Base-by-base conservation (phyloP, 2,329 filamentous ascomycete species). In the Cladophialophora immunda region DNA sequence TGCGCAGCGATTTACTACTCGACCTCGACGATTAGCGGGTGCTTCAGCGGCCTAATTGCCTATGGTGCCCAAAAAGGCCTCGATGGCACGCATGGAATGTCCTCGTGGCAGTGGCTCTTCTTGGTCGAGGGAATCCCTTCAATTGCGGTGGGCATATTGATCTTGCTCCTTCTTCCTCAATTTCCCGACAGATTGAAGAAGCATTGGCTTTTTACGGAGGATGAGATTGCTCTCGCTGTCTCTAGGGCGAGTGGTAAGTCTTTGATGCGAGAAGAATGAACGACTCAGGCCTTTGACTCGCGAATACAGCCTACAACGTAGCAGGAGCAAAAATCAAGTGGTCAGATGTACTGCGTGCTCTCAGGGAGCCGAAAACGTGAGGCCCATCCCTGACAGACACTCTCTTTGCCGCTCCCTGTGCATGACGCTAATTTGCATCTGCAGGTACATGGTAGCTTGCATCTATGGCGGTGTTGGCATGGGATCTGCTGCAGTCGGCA, bases 121-220 rank as follows among this genome's bases (percentile, higher is more conserved):
- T 30, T 58, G 56, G 45, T 58, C 22, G 56, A 58, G 17, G 56
- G 56, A 47, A 36, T 41, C 7, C 38, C 45, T 29, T 34, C 56
- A 2, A n/a, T 45, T n/a, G 38, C 45, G 5, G 56, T 58, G 13
- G 56, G 56, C 4, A 36, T 58, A 11, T 8, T 58, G 13, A 36
- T 58, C 27, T 41, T 45, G 19, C 27, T 58, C 6, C 3, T 58
- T 9, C 56, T 58, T 9, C 34, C 56, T 29, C n/a, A 19, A 4
- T 58, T 58, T 45, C 56, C 56, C 0, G 56, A 58, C 15, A 41
- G 56, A 45, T 27, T 58, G 56, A 58, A 58, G 25, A 45, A 58
- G 19, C 25, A 58, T 11, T 58, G 56, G 56, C 36, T 58, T 1
- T 58, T 58, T 19, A 58, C 56, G 32, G 45, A 41, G 36, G 56